Conservation (phyloP, 352 stramenopile genomes). For the Phytophthora syringae region DNA sequence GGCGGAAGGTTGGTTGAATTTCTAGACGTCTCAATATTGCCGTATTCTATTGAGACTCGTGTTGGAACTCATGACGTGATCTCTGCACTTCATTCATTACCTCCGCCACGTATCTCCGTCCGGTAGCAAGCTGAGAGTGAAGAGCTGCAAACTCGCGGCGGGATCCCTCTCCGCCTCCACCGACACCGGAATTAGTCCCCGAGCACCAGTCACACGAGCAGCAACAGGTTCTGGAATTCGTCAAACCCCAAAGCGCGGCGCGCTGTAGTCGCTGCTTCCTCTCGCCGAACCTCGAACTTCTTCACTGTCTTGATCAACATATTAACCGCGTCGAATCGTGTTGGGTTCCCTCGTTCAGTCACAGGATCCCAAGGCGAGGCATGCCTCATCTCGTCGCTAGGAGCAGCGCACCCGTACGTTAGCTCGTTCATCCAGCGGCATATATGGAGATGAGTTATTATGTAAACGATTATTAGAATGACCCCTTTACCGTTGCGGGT, state of each 20-base stretch:
- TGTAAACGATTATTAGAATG: no score
- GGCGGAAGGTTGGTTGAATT: no score
- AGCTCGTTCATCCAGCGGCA: neutral
- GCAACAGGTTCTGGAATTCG: conserved; percentile 1
- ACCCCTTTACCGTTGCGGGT: conserved; percentile 85
- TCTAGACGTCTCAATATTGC: no score
- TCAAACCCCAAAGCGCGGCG: conserved; percentile 14
- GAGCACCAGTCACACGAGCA: no score
- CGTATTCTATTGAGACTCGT: no score
- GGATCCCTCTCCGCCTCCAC: no score
- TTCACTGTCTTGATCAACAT: neutral
- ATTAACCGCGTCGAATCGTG: neutral
- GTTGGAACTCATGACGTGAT: no score
- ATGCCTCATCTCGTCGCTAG: neutral
- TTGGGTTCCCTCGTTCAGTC: neutral
- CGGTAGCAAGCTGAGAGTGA: no score
- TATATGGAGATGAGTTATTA: neutral
- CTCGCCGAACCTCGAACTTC: conserved; percentile 14
- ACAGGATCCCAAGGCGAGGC: neutral
- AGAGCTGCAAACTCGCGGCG: no score
- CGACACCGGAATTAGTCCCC: no score
- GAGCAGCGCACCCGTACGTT: neutral
- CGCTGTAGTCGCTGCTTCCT: conserved; percentile 3
- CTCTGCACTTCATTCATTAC: no score
- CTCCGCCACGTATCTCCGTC: no score